Conservation (phyloP, 768 basidiomycete genomes). For the Kwoniella heveanensis region DNA sequence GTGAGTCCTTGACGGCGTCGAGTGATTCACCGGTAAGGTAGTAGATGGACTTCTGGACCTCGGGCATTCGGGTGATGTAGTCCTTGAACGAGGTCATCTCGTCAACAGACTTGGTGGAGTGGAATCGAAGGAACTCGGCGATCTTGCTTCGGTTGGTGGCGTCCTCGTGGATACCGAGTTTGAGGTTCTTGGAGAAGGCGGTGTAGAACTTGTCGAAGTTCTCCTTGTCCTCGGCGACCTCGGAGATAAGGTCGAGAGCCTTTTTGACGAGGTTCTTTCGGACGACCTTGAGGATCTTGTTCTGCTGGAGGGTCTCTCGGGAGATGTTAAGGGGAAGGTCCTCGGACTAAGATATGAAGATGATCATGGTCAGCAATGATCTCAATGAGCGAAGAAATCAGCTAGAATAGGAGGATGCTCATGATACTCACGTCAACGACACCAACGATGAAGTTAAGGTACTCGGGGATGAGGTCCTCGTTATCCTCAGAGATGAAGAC, state of each 20-base stretch:
- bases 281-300: slow-evolving; percentile 91
- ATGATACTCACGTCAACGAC: slow-evolving; percentile 72
- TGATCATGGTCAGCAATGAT: too few relatives aligned
- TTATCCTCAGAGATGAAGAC: slow-evolving; percentile 99
- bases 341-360: slow-evolving; percentile 64
- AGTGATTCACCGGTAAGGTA: slow-evolving; percentile 99
- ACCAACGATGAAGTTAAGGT: slow-evolving; percentile 99
- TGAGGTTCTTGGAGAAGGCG: slow-evolving; percentile 97
- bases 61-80: slow-evolving; percentile 99
- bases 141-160: slow-evolving; percentile 99
- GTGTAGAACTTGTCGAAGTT: slow-evolving; percentile 79
- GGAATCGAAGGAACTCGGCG: slow-evolving; percentile 98
- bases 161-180: slow-evolving; percentile 99
- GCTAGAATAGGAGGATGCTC: too few relatives aligned
- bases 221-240: slow-evolving; percentile 99
- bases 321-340: slow-evolving; percentile 99
- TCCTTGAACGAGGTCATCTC: slow-evolving; percentile 95
- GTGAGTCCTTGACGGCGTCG: slow-evolving; percentile 83
- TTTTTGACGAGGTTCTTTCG: slow-evolving; percentile 99
- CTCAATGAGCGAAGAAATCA: too few relatives aligned
- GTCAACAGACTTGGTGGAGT: slow-evolving; percentile 88
- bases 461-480: slow-evolving; percentile 88
- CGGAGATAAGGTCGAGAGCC: slow-evolving; percentile 86
- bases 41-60: slow-evolving; percentile 98
- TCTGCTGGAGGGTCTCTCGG: slow-evolving; percentile 98